phyloP scores from a whole-genome alignment of 257 asterid species.

The Leonotis leonurus region DNA sequence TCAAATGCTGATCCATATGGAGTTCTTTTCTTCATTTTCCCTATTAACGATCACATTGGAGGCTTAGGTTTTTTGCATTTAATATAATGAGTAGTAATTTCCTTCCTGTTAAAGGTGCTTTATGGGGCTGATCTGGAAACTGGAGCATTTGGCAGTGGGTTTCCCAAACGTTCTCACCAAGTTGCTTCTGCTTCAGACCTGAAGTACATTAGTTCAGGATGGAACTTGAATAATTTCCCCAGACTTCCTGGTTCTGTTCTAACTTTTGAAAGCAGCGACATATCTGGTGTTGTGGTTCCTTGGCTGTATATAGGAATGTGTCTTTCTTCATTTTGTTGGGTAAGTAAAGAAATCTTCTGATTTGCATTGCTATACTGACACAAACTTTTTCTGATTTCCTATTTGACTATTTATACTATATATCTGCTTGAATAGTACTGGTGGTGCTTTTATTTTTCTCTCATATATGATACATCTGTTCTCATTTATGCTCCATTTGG shows the following conservation, averaged over 20 bases:
- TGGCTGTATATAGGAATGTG: slow-evolving; percentile 91
- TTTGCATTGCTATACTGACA: background rate
- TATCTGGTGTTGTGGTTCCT: slow-evolving; percentile 84
- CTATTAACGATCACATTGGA: background rate
- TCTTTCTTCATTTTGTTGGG: slow-evolving; percentile 83
- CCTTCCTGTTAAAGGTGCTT: slow-evolving; percentile 40
- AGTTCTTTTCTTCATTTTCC: background rate
- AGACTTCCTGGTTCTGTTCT: slow-evolving; percentile 81
- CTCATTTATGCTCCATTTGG: slow-evolving; percentile 10
- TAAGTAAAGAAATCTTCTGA: slow-evolving; percentile 24
- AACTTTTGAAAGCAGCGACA: slow-evolving; percentile 67
- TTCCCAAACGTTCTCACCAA: slow-evolving; percentile 46
- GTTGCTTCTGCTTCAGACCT: slow-evolving; percentile 37
- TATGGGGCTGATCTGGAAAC: slow-evolving; percentile 91
- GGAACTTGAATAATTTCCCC: slow-evolving; percentile 86
- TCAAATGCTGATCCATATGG: background rate
- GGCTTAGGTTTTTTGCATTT: slow-evolving; percentile 7
- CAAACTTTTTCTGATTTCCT: background rate
- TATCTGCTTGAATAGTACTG: background rate
- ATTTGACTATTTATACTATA: background rate
- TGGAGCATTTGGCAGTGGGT: slow-evolving; percentile 80
- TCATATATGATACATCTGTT: slow-evolving; percentile 11
- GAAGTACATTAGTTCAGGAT: slow-evolving; percentile 59
- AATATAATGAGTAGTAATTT: background rate
- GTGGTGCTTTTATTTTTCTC: slow-evolving; percentile 12